phyloP scores from a whole-genome alignment of 495 filamentous ascomycete species.

The Ramalina intermedia region DNA sequence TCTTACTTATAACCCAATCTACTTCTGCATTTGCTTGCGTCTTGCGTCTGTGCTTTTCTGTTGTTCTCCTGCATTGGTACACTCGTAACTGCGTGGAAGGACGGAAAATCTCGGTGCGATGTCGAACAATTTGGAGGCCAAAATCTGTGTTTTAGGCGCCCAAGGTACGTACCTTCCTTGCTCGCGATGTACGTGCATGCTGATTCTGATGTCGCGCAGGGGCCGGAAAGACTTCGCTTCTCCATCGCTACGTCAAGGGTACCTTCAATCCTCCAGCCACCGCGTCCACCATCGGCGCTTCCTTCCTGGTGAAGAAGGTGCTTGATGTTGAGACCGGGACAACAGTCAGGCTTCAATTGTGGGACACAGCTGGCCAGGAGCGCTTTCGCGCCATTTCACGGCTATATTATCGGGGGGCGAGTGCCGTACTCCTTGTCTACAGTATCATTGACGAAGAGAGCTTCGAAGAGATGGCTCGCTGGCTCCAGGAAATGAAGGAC shows the following conservation, averaged over 20 bases:
- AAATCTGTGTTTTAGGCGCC: constrained; percentile 79
- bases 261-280: constrained; percentile 53
- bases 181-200: background rate
- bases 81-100: too few species aligned
- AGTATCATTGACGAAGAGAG: constrained; percentile 76
- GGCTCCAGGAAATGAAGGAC: constrained; percentile 65
- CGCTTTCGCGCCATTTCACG: constrained; percentile 85
- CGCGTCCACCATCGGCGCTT: constrained; percentile 75
- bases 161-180: constrained; percentile 35
- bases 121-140: constrained; percentile 73
- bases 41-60: too few species aligned
- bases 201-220: constrained; percentile 31
- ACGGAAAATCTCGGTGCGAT: constrained; percentile 20
- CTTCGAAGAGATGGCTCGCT: constrained; percentile 87
- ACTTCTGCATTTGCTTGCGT: too few species aligned
- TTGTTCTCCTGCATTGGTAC: too few species aligned
- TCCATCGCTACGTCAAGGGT: constrained; percentile 73
- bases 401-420: constrained; percentile 89
- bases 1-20: too few species aligned
- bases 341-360: constrained; percentile 72
- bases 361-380: constrained; percentile 93
- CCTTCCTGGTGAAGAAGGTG: constrained; percentile 86
- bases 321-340: constrained; percentile 71
- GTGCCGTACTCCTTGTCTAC: constrained; percentile 90
- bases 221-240: constrained; percentile 88